A percentile compares a stretch with the other conserved stretches of the same genome.
Conservation (phyloP, 78 protist genomes). For the Mastigamoeba balamuthi region DNA sequence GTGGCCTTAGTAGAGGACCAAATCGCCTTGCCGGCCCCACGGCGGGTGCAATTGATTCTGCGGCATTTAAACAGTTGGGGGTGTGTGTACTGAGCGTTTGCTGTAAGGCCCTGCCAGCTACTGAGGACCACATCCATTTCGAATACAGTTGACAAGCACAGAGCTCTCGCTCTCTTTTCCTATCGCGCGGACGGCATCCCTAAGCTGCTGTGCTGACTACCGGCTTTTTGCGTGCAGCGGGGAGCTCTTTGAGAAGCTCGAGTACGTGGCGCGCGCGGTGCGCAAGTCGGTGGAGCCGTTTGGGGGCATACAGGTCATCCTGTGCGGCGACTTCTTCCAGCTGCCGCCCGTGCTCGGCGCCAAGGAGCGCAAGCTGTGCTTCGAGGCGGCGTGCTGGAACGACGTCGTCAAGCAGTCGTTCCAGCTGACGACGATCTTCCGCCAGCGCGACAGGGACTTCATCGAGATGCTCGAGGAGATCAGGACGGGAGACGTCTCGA, state of each 20-base stretch:
- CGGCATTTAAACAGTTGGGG: too few species aligned
- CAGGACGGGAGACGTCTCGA: conserved; percentile 12
- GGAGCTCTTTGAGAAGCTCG: conserved; percentile 53
- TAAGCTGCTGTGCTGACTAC: too few species aligned
- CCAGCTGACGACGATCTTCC: conserved; percentile 5
- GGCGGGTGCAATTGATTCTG: too few species aligned
- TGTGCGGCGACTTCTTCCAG: conserved; percentile 75
- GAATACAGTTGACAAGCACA: too few species aligned
- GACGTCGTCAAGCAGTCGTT: background rate
- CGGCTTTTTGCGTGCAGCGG: too few species aligned
- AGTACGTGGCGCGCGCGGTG: conserved; percentile 25
- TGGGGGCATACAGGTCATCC: conserved; percentile 74
- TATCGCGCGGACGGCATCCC: too few species aligned
- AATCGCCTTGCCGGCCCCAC: too few species aligned
- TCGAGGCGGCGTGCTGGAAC: conserved; percentile 18
- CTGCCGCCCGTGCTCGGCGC: conserved; percentile 42
- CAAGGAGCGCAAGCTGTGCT: conserved; percentile 10
- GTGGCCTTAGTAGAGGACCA: too few species aligned
- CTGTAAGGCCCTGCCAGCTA: too few species aligned
- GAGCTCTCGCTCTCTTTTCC: too few species aligned
- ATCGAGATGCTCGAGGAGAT: conserved; percentile 16
- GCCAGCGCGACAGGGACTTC: conserved; percentile 33
- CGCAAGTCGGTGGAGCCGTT: conserved; percentile 32
- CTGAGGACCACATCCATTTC: too few species aligned
- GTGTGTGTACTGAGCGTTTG: too few species aligned